These are phyloP conservation scores for Phaffomyces antillensis DNA, from an alignment of 805 yeast species.

Conservation along the genomic window DNA sequence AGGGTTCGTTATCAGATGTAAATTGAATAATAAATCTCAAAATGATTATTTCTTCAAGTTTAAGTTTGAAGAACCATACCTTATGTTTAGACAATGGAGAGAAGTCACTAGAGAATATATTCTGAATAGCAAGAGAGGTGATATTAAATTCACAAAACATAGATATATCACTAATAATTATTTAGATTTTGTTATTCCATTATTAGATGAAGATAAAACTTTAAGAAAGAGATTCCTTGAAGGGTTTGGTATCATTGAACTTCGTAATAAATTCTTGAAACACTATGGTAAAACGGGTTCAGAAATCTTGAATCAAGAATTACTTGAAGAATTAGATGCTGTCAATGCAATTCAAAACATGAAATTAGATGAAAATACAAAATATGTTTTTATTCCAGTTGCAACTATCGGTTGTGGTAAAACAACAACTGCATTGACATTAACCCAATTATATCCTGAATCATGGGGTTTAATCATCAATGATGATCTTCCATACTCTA, in stretches of 20 bases:
- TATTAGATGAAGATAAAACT: slow-evolving; percentile 43
- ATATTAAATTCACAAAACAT: slow-evolving; percentile 43
- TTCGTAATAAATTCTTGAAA: slow-evolving; percentile 60
- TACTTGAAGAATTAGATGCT: slow-evolving; percentile 28
- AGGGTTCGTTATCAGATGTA: slow-evolving; percentile 86
- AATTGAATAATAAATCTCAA: slow-evolving; percentile 18
- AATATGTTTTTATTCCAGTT: slow-evolving; percentile 68
- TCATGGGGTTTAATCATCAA: slow-evolving; percentile 74
- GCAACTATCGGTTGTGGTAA: slow-evolving; percentile 96
- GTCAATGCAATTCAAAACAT: slow-evolving; percentile 31
- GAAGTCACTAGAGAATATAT: slow-evolving; percentile 70
- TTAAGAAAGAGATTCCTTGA: slow-evolving; percentile 37
- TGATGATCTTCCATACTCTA: slow-evolving; percentile 53
- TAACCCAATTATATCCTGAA: slow-evolving; percentile 44
- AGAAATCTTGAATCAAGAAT: slow-evolving; percentile 45
- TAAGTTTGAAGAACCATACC: slow-evolving; percentile 92
- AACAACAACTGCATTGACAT: slow-evolving; percentile 67
- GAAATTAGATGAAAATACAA: slow-evolving; percentile 32
- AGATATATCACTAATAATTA: slow-evolving; percentile 58
- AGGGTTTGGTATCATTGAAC: slow-evolving; percentile 67
- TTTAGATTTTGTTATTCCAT: slow-evolving; percentile 54
- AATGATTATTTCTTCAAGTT: slow-evolving; percentile 77
- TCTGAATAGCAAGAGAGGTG: slow-evolving; percentile 18
- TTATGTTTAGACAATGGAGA: slow-evolving; percentile 84
- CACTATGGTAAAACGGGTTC: slow-evolving; percentile 49